phyloP scores from a whole-genome alignment of 2,329 filamentous ascomycete species.

The Fusarium protoensiforme region DNA sequence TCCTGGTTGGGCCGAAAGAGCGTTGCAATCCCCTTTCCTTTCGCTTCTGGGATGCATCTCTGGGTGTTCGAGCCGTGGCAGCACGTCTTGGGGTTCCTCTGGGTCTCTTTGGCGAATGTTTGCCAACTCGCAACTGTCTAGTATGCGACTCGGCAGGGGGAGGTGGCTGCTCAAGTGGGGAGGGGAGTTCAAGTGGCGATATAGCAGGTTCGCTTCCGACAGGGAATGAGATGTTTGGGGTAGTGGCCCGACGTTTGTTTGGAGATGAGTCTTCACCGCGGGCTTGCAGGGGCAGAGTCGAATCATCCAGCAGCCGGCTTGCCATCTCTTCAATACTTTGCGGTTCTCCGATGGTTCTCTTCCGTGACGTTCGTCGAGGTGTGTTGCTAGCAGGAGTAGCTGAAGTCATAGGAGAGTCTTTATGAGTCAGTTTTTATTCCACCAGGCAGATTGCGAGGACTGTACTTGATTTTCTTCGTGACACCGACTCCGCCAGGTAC shows the following conservation, averaged over 20 bases:
- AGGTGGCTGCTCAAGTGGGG: constrained; percentile 12
- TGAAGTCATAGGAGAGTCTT: constrained; percentile 2
- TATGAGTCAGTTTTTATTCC: background rate
- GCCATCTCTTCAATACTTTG: constrained; percentile 43
- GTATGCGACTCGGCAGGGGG: background rate
- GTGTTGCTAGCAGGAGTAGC: background rate
- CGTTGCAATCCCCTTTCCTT: constrained; percentile 25
- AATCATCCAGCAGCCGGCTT: constrained; percentile 45
- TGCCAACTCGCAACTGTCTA: constrained; percentile 17
- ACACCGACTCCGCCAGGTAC: constrained; percentile 21
- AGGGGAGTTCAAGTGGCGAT: constrained; percentile 20
- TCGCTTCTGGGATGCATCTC: constrained; percentile 18
- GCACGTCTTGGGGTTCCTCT: constrained; percentile 20
- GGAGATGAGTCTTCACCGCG: constrained; percentile 1
- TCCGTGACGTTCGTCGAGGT: constrained; percentile 18
- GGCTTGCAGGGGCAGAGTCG: constrained; percentile 16
- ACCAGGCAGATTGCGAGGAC: background rate
- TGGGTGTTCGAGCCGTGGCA: constrained; percentile 19
- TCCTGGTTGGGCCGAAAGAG: constrained; percentile 21
- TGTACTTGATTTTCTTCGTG: constrained; percentile 33
- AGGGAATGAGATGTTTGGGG: background rate
- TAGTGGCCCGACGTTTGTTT: constrained; percentile 15
- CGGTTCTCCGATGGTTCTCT: constrained; percentile 7
- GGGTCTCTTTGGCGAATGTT: constrained; percentile 12
- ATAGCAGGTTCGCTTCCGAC: background rate